Percentiles rank a stretch among this genome's conserved stretches.
Evolutionary conservation across 2,329 filamentous ascomycete species (phyloP).

Genomic region (Hypoxylon rubiginosum): DNA sequence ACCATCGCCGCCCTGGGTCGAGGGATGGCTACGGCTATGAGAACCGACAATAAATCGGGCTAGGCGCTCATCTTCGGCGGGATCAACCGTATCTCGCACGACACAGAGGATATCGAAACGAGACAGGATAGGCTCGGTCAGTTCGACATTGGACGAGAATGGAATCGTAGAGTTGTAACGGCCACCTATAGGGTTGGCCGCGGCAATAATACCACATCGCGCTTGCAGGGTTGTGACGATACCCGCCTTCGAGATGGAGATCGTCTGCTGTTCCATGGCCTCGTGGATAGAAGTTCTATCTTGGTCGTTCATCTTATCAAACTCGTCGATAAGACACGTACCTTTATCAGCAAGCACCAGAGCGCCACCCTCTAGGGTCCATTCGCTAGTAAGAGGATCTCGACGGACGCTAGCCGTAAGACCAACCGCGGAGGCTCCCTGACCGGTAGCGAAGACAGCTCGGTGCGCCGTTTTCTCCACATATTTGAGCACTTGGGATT

Average conservation of each 20-base stretch:
- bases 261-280: conserved; percentile 99
- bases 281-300: conserved; percentile 98
- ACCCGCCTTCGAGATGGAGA: conserved; percentile 98
- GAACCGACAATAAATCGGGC: conserved; percentile 96
- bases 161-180: conserved; percentile 97
- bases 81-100: conserved; percentile 94
- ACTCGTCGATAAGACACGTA: conserved; percentile 97
- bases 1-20: conserved; percentile 63
- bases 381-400: conserved; percentile 95
- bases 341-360: conserved; percentile 95
- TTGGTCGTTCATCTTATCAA: conserved; percentile 99
- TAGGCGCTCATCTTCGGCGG: conserved; percentile 89
- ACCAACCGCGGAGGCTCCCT: conserved; percentile 97
- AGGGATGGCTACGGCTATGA: conserved; percentile 86
- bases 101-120: conserved; percentile 98
- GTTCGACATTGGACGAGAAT: conserved; percentile 94
- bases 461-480: conserved; percentile 97
- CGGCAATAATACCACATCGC: conserved; percentile 94
- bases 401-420: conserved; percentile 95
- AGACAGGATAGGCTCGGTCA: conserved; percentile 96
- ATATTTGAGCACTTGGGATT: conserved; percentile 97
- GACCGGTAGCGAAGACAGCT: conserved; percentile 96
- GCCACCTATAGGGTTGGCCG: conserved; percentile 95
- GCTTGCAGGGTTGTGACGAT: conserved; percentile 98
- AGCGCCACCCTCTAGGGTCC: conserved; percentile 96